Evolutionary conservation across 805 yeast species (phyloP).

Genomic region (Jamesozyma piceae): DNA sequence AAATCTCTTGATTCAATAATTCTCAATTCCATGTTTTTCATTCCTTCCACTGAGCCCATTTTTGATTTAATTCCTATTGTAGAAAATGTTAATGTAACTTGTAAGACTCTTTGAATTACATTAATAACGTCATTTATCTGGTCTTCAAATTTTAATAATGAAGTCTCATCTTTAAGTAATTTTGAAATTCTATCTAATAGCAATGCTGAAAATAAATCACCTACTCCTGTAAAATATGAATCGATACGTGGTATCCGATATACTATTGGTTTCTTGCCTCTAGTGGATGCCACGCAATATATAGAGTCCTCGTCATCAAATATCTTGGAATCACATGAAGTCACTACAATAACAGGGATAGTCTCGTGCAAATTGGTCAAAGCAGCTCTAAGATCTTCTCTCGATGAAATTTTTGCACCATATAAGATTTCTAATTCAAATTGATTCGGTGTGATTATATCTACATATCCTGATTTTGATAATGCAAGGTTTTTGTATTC

Average conservation of each 20-base stretch:
- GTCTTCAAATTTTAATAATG: slow-evolving; percentile 10
- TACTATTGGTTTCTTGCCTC: slow-evolving; percentile 17
- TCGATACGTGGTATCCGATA: slow-evolving; percentile 50
- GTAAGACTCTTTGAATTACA: slow-evolving; percentile 25
- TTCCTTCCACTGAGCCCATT: slow-evolving; percentile 43
- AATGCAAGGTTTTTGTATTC: slow-evolving; percentile 38
- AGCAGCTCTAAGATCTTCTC: slow-evolving; percentile 37
- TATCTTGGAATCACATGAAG: slow-evolving; percentile 19
- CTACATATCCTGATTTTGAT: slow-evolving; percentile 41
- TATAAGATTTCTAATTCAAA: slow-evolving; percentile 74
- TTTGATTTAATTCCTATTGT: slow-evolving; percentile 31
- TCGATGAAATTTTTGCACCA: slow-evolving; percentile 38
- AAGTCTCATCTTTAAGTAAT: slow-evolving; percentile 6
- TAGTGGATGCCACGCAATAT: slow-evolving; percentile 40
- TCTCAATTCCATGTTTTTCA: slow-evolving; percentile 68
- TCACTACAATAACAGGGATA: slow-evolving; percentile 20
- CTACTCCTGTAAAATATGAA: slow-evolving; percentile 90
- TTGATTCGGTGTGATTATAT: slow-evolving; percentile 81
- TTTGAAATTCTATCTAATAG: slow-evolving; percentile 51
- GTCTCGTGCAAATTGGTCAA: slow-evolving; percentile 38
- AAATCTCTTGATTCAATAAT: slow-evolving; percentile 49
- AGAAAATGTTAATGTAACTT: slow-evolving; percentile 17
- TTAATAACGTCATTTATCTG: slow-evolving; percentile 28
- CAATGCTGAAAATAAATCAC: slow-evolving; percentile 80
- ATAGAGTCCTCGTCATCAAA: slow-evolving; percentile 25